A percentile compares a stretch with the other conserved stretches of the same genome.
These are phyloP conservation scores for Umbilicus rupestris DNA, from an alignment of 164 flowering plant genomes.

Conservation along the genomic window DNA sequence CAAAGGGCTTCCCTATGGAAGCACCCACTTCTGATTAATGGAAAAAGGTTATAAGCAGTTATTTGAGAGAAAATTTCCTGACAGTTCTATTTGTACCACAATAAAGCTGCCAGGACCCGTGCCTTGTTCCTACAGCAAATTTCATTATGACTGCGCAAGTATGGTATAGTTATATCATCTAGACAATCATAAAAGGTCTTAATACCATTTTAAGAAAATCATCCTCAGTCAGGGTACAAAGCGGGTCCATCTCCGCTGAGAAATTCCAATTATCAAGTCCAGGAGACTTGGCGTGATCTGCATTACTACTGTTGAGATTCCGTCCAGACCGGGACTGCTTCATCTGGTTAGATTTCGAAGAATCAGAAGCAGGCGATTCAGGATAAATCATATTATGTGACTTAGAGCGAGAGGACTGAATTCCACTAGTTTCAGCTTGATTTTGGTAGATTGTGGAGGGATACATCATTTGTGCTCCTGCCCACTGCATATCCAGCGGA, in stretches of 20 bases:
- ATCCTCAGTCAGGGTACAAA: constrained; percentile 58
- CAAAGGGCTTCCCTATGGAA: too few relatives aligned
- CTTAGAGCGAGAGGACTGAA: constrained; percentile 25
- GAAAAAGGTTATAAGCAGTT: too few relatives aligned
- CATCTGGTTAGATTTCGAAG: constrained; percentile 18
- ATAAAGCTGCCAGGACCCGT: too few relatives aligned
- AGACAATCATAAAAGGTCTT: constrained; percentile 9
- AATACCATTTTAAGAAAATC: constrained; percentile 86
- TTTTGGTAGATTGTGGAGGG: constrained; percentile 51
- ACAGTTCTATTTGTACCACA: too few relatives aligned
- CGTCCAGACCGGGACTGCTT: constrained; percentile 19
- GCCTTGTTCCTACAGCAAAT: too few relatives aligned
- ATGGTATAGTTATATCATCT: too few relatives aligned
- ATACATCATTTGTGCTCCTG: constrained; percentile 26
- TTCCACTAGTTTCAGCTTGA: constrained; percentile 31
- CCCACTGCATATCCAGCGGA: constrained; percentile 34
- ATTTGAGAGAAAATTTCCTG: too few relatives aligned
- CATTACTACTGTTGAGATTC: constrained; percentile 16
- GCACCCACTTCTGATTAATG: too few relatives aligned
- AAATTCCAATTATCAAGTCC: constrained; percentile 29
- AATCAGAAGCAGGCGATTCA: constrained; percentile 19
- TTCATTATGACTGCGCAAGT: neutral
- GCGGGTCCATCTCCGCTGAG: constrained; percentile 34
- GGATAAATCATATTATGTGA: constrained; percentile 16
- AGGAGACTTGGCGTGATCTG: constrained; percentile 20